Conservation (phyloP, 2,329 filamentous ascomycete species). For the Diaporthe eres region DNA sequence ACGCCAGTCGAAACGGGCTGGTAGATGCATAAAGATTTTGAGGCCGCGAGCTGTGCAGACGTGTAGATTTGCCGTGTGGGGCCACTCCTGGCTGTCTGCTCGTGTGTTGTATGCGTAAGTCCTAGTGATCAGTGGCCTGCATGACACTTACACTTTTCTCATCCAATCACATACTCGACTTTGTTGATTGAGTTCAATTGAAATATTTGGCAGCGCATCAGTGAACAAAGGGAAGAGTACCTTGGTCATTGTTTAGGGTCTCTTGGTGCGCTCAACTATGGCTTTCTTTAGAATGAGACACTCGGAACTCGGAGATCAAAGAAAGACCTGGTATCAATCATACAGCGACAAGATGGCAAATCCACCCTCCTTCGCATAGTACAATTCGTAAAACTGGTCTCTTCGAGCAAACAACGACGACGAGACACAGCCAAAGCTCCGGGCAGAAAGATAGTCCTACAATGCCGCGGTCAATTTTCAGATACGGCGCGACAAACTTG, state of each 20-base stretch:
- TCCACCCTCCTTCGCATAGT: background rate
- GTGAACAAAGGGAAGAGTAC: background rate
- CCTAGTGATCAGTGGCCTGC: background rate
- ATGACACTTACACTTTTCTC: no score
- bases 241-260: background rate
- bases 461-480: background rate
- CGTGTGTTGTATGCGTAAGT: no score
- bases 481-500: no score
- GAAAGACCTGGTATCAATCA: background rate
- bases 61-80: no score
- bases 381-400: background rate
- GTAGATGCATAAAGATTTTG: no score
- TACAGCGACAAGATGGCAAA: background rate
- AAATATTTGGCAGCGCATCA: background rate
- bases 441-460: background rate
- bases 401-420: background rate
- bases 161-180: fast-evolving
- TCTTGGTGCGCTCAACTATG: background rate
- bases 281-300: background rate
- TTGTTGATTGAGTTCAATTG: background rate
- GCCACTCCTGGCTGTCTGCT: no score
- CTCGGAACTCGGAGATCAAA: background rate
- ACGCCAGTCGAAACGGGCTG: background rate
- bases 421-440: background rate
- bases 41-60: no score